phyloP scores from a whole-genome alignment of 176 grass and related monocot species.

The Secale cereale region DNA sequence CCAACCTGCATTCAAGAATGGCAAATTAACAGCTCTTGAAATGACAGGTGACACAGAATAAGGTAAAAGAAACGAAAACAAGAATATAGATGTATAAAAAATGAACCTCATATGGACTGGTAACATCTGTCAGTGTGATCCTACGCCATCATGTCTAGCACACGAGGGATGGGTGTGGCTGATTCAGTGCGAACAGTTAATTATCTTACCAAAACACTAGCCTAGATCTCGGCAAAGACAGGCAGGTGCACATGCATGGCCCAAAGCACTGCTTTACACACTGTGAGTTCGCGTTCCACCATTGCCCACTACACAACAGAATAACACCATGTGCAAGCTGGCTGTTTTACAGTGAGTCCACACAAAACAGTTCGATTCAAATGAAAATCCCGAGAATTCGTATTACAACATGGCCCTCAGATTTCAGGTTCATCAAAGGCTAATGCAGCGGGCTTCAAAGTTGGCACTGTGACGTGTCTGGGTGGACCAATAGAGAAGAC shows the following conservation, averaged over 20 bases:
- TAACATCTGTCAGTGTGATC: not conserved
- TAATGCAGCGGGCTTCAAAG: slow-evolving; percentile 2
- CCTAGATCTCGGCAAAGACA: not conserved
- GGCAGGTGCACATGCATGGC: not conserved
- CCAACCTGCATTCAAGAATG: not conserved
- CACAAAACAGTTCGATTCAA: not conserved
- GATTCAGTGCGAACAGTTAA: not conserved
- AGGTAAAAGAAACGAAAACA: not conserved
- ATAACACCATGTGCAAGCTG: not conserved
- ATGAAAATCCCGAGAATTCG: not conserved
- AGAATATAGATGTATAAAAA: not conserved
- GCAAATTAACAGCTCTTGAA: not conserved
- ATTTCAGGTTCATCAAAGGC: not conserved
- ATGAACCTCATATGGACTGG: not conserved
- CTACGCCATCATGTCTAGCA: not conserved
- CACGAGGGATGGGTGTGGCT: not conserved
- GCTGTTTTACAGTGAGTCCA: not conserved
- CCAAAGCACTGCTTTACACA: not conserved
- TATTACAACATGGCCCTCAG: not conserved
- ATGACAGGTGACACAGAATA: not conserved
- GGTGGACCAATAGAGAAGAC: not conserved
- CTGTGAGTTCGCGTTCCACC: not conserved
- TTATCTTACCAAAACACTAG: not conserved
- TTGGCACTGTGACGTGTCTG: slow-evolving; percentile 21
- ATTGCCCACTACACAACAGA: not conserved